Percentiles rank a stretch among this genome's conserved stretches.
Conservation (phyloP, 106 monocot species). For the Ottelia alismoides region DNA sequence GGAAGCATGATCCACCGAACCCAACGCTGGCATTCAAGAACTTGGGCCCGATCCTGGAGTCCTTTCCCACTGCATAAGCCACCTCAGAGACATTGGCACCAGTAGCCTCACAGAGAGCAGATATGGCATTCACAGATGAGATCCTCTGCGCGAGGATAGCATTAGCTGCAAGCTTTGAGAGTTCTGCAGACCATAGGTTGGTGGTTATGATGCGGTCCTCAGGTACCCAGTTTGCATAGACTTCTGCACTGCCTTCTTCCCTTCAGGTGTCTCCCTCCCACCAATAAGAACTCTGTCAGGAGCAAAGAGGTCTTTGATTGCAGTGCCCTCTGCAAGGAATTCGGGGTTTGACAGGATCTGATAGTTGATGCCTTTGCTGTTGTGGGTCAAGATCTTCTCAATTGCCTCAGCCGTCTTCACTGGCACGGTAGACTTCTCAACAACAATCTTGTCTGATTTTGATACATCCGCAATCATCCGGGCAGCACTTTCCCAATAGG, state of each 20-base stretch:
- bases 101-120: slow-evolving; percentile 12
- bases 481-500: slow-evolving; percentile 20
- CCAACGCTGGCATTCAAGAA: too few species aligned
- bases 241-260: slow-evolving; percentile 5
- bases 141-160: slow-evolving; percentile 12
- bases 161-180: slow-evolving; percentile 11
- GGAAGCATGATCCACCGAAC: too few species aligned
- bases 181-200: slow-evolving; percentile 9
- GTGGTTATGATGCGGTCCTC: slow-evolving; percentile 11
- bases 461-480: slow-evolving; percentile 20
- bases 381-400: slow-evolving; percentile 21
- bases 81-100: slow-evolving; percentile 7
- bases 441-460: slow-evolving; percentile 22
- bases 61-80: slow-evolving; percentile 6
- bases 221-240: slow-evolving; percentile 10
- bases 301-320: slow-evolving; percentile 3
- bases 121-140: slow-evolving; percentile 13
- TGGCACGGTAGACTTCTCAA: slow-evolving; percentile 20
- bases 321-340: slow-evolving; percentile 9
- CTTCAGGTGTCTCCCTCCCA: slow-evolving; percentile 2
- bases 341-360: slow-evolving; percentile 15
- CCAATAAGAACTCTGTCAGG: slow-evolving; percentile 13
- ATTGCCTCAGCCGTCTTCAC: slow-evolving; percentile 23
- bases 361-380: slow-evolving; percentile 16
- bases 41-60: slow-evolving; percentile 5